These are phyloP conservation scores for Penicillium glabrum DNA, from an alignment of 2,329 filamentous ascomycete genomes.

Conservation along the genomic window DNA sequence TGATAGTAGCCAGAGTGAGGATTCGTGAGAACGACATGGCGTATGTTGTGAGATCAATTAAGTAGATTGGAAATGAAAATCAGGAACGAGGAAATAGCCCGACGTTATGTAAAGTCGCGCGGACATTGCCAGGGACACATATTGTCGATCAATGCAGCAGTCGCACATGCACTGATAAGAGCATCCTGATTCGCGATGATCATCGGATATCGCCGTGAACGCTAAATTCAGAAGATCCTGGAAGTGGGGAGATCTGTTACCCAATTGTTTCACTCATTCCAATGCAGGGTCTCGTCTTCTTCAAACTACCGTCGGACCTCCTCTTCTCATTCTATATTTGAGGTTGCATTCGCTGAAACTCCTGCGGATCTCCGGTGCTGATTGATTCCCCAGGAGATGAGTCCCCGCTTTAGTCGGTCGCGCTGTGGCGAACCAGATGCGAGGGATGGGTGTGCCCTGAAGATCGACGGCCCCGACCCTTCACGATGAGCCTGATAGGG, in stretches of 20 bases:
- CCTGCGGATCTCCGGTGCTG: conserved; percentile 19
- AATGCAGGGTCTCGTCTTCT: not conserved
- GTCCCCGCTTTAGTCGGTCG: conserved; percentile 12
- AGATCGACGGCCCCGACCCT: conserved; percentile 5
- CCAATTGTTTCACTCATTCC: not conserved
- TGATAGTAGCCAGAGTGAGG: conserved; percentile 25
- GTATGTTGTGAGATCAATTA: not conserved
- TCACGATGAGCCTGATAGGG: conserved; percentile 5
- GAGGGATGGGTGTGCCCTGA: not conserved
- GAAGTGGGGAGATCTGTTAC: not conserved
- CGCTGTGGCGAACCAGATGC: conserved; percentile 10
- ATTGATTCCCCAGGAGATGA: conserved; percentile 15
- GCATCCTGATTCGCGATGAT: conserved; percentile 25
- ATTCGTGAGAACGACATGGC: conserved; percentile 23
- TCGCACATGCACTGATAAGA: conserved; percentile 30
- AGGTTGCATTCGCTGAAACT: conserved; percentile 20
- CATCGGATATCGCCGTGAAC: conserved; percentile 18
- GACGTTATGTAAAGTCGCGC: not conserved
- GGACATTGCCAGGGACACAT: conserved; percentile 1
- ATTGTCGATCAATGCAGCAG: conserved; percentile 2
- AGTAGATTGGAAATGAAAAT: not conserved
- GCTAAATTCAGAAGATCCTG: conserved; percentile 1
- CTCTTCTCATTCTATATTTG: not conserved
- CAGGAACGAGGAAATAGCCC: not conserved
- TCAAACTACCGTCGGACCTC: conserved; percentile 9